Percentiles rank a stretch among this genome's conserved stretches.
Evolutionary conservation across 768 basidiomycete genomes (phyloP).

Genomic region (Mycena galericulata): DNA sequence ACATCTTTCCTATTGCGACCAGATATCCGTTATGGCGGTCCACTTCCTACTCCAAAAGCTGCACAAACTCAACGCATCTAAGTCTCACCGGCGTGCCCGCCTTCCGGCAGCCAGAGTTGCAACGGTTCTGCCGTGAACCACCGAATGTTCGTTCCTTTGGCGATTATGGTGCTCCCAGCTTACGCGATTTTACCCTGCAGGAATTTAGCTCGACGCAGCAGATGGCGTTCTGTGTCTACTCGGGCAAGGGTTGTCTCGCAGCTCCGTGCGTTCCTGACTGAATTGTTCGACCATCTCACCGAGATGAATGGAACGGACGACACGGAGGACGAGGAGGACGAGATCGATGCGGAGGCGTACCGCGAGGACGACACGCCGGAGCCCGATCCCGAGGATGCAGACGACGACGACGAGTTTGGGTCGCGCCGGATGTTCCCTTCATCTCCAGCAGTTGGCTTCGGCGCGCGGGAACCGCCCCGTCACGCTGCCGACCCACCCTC

Average conservation of each 20-base stretch:
- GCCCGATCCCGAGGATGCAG: conserved; percentile 48
- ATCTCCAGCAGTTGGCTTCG: conserved; percentile 39
- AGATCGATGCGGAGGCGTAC: conserved; percentile 65
- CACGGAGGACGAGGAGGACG: conserved; percentile 75
- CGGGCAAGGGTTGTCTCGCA: conserved; percentile 90
- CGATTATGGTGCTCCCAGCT: neutral
- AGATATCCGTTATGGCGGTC: conserved; percentile 91
- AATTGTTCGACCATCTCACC: conserved; percentile 79
- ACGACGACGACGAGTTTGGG: conserved; percentile 49
- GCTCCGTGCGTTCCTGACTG: conserved; percentile 82
- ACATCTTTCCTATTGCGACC: conserved; percentile 97
- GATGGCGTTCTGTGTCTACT: conserved; percentile 95
- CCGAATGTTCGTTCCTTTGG: conserved; percentile 73
- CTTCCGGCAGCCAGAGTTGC: conserved; percentile 87
- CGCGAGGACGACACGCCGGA: conserved; percentile 63
- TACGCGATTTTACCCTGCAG: conserved; percentile 52
- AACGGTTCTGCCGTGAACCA: conserved; percentile 89
- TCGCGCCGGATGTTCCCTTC: conserved; percentile 44
- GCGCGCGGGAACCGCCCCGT: conserved; percentile 31
- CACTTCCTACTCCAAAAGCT: conserved; percentile 91
- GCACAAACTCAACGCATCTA: conserved; percentile 92
- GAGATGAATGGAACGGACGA: conserved; percentile 79
- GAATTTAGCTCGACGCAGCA: conserved; percentile 94
- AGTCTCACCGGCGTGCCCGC: conserved; percentile 97
- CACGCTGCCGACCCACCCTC: conserved; percentile 36